A percentile compares a stretch with the other conserved stretches of the same genome.
Evolutionary conservation across 495 filamentous ascomycete species (phyloP).

Genomic region (Sporormia fimetaria): DNA sequence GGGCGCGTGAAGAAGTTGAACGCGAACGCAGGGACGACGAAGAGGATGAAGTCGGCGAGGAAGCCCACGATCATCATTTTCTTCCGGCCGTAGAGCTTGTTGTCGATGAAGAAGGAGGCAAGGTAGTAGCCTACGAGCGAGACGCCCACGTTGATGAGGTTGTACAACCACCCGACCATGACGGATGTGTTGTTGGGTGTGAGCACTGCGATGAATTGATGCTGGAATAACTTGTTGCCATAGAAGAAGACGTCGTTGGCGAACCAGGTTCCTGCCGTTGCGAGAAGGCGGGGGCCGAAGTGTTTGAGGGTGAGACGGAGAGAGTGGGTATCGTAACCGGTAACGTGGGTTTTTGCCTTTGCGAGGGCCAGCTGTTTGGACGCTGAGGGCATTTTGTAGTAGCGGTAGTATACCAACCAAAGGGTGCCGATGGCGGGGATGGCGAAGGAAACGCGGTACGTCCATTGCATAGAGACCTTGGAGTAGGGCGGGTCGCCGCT

Average conservation of each 20-base stretch:
- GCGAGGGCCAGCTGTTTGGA: conserved; percentile 60
- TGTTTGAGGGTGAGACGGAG: conserved; percentile 60
- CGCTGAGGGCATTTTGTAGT: conserved; percentile 71
- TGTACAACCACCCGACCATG: conserved; percentile 82
- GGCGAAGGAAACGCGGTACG: conserved; percentile 74
- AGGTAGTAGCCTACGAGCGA: conserved; percentile 76
- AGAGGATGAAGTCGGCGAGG: conserved; percentile 74
- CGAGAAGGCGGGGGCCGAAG: conserved; percentile 75
- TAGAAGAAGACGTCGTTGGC: conserved; percentile 95
- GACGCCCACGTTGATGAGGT: conserved; percentile 72
- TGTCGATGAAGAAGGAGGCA: conserved; percentile 70
- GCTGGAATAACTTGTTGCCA: conserved; percentile 93
- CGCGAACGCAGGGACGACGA: conserved; percentile 73
- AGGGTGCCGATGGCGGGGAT: conserved; percentile 75
- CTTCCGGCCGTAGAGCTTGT: conserved; percentile 86
- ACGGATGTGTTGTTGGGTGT: conserved; percentile 50
- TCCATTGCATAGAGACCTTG: conserved; percentile 60
- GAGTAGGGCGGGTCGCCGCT: conserved; percentile 63
- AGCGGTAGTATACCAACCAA: conserved; percentile 88
- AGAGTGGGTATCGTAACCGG: conserved; percentile 76
- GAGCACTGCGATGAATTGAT: conserved; percentile 69
- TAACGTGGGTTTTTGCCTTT: conserved; percentile 76
- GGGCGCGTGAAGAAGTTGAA: conserved; percentile 62
- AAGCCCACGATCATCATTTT: conserved; percentile 88
- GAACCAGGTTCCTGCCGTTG: conserved; percentile 76